Conservation (phyloP, 495 filamentous ascomycete genomes). For the Hypoxylon crocopeplum region DNA sequence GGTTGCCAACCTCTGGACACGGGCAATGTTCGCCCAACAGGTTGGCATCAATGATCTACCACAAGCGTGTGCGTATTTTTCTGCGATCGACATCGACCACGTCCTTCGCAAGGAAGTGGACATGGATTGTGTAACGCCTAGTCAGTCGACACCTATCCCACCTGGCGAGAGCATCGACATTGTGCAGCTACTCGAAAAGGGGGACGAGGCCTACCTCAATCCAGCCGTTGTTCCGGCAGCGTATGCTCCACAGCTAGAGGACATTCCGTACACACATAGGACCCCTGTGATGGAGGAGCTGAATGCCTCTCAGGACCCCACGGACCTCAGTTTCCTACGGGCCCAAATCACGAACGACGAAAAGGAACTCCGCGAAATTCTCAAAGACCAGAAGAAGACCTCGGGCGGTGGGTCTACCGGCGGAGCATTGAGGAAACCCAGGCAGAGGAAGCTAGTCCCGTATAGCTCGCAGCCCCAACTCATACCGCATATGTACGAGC, state of each 20-base stretch:
- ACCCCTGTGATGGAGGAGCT: slow-evolving; percentile 80
- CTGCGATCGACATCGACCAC: slow-evolving; percentile 90
- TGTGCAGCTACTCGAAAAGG: slow-evolving; percentile 71
- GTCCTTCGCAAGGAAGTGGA: slow-evolving; percentile 96
- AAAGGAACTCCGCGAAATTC: slow-evolving; percentile 73
- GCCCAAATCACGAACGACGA: slow-evolving; percentile 85
- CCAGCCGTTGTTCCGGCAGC: slow-evolving; percentile 58
- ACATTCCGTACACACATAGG: slow-evolving; percentile 71
- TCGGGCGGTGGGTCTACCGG: not conserved
- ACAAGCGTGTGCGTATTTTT: slow-evolving; percentile 93
- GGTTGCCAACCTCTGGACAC: slow-evolving; percentile 93
- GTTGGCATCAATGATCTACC: slow-evolving; percentile 95
- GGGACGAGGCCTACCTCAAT: slow-evolving; percentile 68
- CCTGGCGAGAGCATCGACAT: slow-evolving; percentile 90
- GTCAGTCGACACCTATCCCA: slow-evolving; percentile 77
- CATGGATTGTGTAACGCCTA: slow-evolving; percentile 95
- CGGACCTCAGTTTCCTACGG: slow-evolving; percentile 69
- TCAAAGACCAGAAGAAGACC: slow-evolving; percentile 61
- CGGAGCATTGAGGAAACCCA: slow-evolving; percentile 16
- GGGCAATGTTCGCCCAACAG: slow-evolving; percentile 95
- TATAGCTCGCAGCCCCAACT: slow-evolving; percentile 39
- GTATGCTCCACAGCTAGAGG: slow-evolving; percentile 58
- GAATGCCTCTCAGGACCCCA: slow-evolving; percentile 34
- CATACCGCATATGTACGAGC: slow-evolving; percentile 37
- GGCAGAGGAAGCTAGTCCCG: slow-evolving; percentile 30